Conservation (phyloP, 176 grass and related monocot genomes). For the Rhynchospora breviuscula region DNA sequence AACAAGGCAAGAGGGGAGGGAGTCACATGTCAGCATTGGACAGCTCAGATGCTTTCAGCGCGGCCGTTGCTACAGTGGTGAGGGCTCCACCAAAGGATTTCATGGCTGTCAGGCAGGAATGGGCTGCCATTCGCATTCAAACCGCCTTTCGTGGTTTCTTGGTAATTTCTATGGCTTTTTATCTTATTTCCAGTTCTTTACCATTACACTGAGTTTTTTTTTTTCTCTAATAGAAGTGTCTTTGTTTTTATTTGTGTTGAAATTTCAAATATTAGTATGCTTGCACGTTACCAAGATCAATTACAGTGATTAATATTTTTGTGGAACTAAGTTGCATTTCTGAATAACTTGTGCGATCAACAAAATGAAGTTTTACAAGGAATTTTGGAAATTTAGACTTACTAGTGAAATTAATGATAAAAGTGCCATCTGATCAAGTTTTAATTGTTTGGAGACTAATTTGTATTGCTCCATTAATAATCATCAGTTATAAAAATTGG, state of each 20-base stretch:
- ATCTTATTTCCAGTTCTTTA: not conserved
- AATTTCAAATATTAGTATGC: not conserved
- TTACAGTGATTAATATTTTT: not conserved
- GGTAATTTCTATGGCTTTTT: slow-evolving; percentile 29
- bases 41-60: slow-evolving; percentile 54
- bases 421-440: not conserved
- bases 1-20: slow-evolving; percentile 33
- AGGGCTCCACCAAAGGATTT: slow-evolving; percentile 82
- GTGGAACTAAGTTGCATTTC: not conserved
- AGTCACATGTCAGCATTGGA: slow-evolving; percentile 45
- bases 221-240: not conserved
- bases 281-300: not conserved
- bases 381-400: not conserved
- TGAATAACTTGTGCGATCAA: not conserved
- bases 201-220: not conserved
- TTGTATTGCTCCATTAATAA: not conserved
- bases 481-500: not conserved
- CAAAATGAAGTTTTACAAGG: no score
- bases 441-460: not conserved
- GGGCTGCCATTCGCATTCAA: slow-evolving; percentile 89
- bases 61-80: slow-evolving; percentile 59
- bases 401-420: not conserved
- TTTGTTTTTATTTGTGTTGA: not conserved
- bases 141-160: slow-evolving; percentile 82
- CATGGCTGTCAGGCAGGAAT: slow-evolving; percentile 78